These are phyloP conservation scores for Coemansia sp. DNA, from an alignment of 192 early-diverging fungal genomes.

Conservation along the genomic window DNA sequence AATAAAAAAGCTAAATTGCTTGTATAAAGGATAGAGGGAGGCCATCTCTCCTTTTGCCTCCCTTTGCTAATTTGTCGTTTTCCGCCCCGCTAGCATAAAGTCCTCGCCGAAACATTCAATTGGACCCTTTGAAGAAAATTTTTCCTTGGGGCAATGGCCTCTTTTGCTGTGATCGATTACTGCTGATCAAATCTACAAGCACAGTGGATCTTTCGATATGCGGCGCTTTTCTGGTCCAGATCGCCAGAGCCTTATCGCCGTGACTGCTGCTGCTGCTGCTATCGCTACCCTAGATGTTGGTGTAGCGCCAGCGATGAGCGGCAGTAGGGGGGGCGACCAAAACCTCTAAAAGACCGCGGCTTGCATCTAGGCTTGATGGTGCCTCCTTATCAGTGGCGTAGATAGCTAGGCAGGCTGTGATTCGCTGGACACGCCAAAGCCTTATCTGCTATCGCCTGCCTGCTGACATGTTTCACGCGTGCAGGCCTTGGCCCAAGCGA, in stretches of 20 bases:
- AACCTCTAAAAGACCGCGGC: background rate
- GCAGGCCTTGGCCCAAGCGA: background rate
- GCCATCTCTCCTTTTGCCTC: background rate
- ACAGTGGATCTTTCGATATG: background rate
- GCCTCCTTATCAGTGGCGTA: too few species aligned
- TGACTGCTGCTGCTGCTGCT: background rate
- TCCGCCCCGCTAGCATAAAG: background rate
- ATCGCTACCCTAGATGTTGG: background rate
- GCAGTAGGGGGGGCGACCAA: background rate
- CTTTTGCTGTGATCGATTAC: constrained; percentile 1
- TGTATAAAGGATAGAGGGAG: background rate
- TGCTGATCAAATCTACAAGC: background rate
- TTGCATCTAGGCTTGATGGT: background rate
- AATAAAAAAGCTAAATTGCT: constrained; percentile 5
- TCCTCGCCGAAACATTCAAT: background rate
- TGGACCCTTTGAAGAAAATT: background rate
- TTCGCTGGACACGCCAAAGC: background rate
- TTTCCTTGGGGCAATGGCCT: background rate
- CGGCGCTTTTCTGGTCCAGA: background rate
- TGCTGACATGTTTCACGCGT: constrained; percentile 1
- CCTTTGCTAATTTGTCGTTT: background rate
- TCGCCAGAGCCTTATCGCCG: background rate
- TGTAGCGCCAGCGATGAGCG: background rate
- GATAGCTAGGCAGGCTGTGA: background rate
- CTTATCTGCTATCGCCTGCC: background rate